Percentiles rank a stretch among this genome's conserved stretches.
Evolutionary conservation across 768 basidiomycete genomes (phyloP).

Genomic region (Lentinula boryana): DNA sequence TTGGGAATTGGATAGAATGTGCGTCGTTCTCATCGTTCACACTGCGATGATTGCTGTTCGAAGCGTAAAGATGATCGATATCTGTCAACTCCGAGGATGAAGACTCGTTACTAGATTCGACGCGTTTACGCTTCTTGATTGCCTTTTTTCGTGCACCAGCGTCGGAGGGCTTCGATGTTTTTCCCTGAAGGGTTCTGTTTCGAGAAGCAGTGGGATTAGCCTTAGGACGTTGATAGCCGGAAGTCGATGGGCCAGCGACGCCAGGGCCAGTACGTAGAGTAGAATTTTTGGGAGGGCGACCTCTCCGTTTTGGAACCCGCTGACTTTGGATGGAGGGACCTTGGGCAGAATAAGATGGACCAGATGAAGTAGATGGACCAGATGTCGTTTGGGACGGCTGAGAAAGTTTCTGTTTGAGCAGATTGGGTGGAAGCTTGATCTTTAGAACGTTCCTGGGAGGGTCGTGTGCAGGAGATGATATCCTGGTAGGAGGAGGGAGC

Average conservation of each 20-base stretch:
- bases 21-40: slow-evolving; percentile 22
- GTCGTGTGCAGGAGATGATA: slow-evolving; percentile 20
- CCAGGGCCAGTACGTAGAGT: slow-evolving; percentile 21
- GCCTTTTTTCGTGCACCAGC: slow-evolving; percentile 1
- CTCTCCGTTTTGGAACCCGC: slow-evolving; percentile 38
- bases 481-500: slow-evolving; percentile 21
- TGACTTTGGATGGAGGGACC: slow-evolving; percentile 11
- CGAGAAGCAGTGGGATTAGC: background rate
- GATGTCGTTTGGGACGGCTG: slow-evolving; percentile 15
- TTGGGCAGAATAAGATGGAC: slow-evolving; percentile 11
- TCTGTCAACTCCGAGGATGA: slow-evolving; percentile 35
- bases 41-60: too few species aligned
- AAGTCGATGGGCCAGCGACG: background rate
- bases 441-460: slow-evolving; percentile 44
- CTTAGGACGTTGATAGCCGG: slow-evolving; percentile 14
- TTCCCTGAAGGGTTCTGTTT: slow-evolving; percentile 18
- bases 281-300: slow-evolving; percentile 50
- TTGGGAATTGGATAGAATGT: slow-evolving; percentile 46
- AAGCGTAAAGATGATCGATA: slow-evolving; percentile 20
- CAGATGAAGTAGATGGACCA: slow-evolving; percentile 12
- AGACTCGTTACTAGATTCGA: slow-evolving; percentile 19
- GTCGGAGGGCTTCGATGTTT: background rate
- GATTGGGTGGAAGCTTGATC: slow-evolving; percentile 65
- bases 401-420: slow-evolving; percentile 38
- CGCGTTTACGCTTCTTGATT: slow-evolving; percentile 28